Percentiles rank a stretch among this genome's conserved stretches.
These are phyloP conservation scores for Lecanosticta acicola DNA, from an alignment of 2,329 filamentous ascomycete genomes.

Conservation along the genomic window DNA sequence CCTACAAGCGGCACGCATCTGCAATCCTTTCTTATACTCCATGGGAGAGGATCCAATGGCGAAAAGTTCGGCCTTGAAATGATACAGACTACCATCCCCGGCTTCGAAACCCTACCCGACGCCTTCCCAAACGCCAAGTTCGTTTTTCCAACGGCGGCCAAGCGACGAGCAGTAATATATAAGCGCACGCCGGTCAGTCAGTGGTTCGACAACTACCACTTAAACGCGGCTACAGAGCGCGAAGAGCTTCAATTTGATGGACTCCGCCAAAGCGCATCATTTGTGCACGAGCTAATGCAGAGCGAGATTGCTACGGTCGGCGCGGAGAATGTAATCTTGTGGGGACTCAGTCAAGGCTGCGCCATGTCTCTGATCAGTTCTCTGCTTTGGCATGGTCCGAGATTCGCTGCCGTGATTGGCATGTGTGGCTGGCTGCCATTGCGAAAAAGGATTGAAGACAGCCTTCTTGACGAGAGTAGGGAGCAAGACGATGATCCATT, in stretches of 20 bases:
- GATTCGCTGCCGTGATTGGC: conserved; percentile 6
- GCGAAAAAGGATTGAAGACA: conserved; percentile 1
- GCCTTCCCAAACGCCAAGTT: conserved; percentile 43
- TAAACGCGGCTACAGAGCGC: conserved; percentile 15
- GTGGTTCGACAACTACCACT: conserved; percentile 48
- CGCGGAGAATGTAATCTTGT: conserved; percentile 42
- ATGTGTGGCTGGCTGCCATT: conserved; percentile 13
- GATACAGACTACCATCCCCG: conserved; percentile 24
- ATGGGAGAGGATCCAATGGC: conserved; percentile 7
- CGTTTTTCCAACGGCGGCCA: conserved; percentile 48
- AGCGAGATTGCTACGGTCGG: conserved; percentile 10
- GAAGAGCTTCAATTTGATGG: conserved; percentile 43
- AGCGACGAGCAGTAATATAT: conserved; percentile 41
- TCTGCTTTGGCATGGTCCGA: conserved; percentile 29
- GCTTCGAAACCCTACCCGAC: conserved; percentile 22
- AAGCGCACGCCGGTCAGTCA: conserved; percentile 43
- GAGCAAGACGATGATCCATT: neutral
- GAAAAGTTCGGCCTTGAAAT: conserved; percentile 37
- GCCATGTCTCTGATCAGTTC: conserved; percentile 42
- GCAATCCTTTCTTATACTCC: conserved; percentile 9
- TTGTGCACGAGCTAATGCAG: conserved; percentile 13
- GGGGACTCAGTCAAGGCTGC: conserved; percentile 51
- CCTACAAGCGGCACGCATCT: neutral
- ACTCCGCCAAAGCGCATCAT: conserved; percentile 38
- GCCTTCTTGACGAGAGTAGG: neutral